Percentiles rank a stretch among this genome's conserved stretches.
phyloP scores from a whole-genome alignment of 192 early-diverging fungal species.

The Coemansia furcata region DNA sequence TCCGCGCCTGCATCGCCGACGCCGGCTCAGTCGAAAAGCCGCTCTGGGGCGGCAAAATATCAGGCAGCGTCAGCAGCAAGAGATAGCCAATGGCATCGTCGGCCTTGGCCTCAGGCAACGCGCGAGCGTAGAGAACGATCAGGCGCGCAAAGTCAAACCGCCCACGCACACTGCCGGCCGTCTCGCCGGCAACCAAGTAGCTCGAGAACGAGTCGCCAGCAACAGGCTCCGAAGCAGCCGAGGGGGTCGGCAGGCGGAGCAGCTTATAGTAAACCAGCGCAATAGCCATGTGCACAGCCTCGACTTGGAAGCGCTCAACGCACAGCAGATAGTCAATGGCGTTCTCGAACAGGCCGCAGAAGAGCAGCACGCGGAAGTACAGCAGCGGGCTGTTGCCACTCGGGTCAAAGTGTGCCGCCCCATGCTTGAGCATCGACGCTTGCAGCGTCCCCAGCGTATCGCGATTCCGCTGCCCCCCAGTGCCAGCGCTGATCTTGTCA shows the following conservation, averaged over 20 bases:
- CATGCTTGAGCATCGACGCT: slow-evolving; percentile 62
- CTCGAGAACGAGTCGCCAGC: slow-evolving; percentile 23
- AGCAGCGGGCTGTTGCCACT: slow-evolving; percentile 65
- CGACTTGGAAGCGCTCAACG: slow-evolving; percentile 61
- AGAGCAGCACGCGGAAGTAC: slow-evolving; percentile 80
- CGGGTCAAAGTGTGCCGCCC: slow-evolving; percentile 69
- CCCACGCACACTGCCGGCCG: neutral
- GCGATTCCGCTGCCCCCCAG: slow-evolving; percentile 6
- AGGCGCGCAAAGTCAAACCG: slow-evolving; percentile 35
- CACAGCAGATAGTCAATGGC: slow-evolving; percentile 74
- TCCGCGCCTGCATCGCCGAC: slow-evolving; percentile 2
- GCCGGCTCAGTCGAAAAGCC: neutral
- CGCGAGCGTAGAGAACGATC: slow-evolving; percentile 36
- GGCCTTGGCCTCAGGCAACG: slow-evolving; percentile 23
- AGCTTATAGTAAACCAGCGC: slow-evolving; percentile 76
- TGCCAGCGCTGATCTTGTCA: slow-evolving; percentile 58
- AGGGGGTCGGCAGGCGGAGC: slow-evolving; percentile 62
- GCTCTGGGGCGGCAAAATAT: neutral
- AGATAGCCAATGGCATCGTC: slow-evolving; percentile 43
- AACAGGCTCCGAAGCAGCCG: neutral
- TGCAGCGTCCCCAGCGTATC: slow-evolving; percentile 65
- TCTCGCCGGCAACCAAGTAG: slow-evolving; percentile 12
- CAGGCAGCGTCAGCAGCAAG: slow-evolving; percentile 40
- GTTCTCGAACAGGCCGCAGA: slow-evolving; percentile 89
- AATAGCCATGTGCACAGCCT: slow-evolving; percentile 91